Evolutionary conservation across 2,329 filamentous ascomycete species (phyloP), one percentile per base, ranked within the genome.

Genomic region (Aspergillus hiratsukae): DNA sequence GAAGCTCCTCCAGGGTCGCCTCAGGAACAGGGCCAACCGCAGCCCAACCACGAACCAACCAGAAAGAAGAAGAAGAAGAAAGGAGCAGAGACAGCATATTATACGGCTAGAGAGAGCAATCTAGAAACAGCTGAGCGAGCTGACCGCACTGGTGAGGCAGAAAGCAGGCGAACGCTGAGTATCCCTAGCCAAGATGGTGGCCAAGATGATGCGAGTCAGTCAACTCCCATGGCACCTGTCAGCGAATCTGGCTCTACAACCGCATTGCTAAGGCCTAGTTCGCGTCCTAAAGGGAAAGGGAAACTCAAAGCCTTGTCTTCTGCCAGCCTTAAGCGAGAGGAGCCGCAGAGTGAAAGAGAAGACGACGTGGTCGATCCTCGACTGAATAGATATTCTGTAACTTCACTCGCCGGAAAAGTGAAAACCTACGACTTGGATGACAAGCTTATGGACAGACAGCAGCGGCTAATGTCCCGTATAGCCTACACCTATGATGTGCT

Each of bases 401-500:
- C 37, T 28, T 61, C 54, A 46, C 55, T 64, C 28, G 53, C 67
- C 11, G 69, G 62, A 23, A 73, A 73, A n/a, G 64, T 77, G 45
- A 75, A 78, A 41, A 71, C 73, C 41, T 77, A 77, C 58, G 76
- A 76, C 53, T 64, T 79, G 8, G 72, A 75, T 48, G 77, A 79
- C 58, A 77, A 75, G 52, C 56, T 78, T 28, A 60, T 69, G 40
- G 64, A 78, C 54, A 70, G 71, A 46, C 70, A 76, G 60, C 72
- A 73, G 48, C 69, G 72, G 21, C 61, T 79, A 40, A 70, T 72
- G 46, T 69, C 69, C 50, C 73, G 60, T 52, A 72, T 75, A 40
- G 70, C 68, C 49, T 70, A 59, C 54, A 76, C 72, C 10, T 71
- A 70, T 55, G 67, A 64, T 46, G 70, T 62, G 48, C 70, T 76